Evolutionary conservation across 768 basidiomycete genomes (phyloP), one percentile per base, ranked within the genome.

Genomic region (Auriscalpium vulgare): DNA sequence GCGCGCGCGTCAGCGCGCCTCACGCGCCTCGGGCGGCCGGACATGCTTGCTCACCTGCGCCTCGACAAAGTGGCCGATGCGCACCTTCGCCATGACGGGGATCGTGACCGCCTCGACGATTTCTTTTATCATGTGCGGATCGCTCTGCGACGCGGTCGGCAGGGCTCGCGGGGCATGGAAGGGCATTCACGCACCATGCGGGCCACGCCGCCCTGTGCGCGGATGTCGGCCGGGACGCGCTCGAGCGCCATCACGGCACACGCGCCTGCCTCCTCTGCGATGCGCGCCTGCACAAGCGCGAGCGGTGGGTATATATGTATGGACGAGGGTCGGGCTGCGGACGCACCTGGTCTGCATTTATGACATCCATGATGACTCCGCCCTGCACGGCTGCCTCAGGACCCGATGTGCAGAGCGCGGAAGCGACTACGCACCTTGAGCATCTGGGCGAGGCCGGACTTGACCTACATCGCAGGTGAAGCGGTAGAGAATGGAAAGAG

Each of bases 221-320:
- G 82, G 66, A 99, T 98, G 67, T 97, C 93, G 11, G 95, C 94
- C 10, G 95, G 95, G 3, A 99, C 91, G 56, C 94, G 79, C 71
- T 97, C 92, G 36, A 95, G 80, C 4, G 92, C 92, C 95, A 99
- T 98, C 59, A 99, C 95, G 57, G 95, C 95, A 68, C 91, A 93
- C 8, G 95, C 95, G 47, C 95, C 95, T 9, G 95, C 95, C 67
- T 94, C 92, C 68, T 98, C 95, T 47, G 95, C 95, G 63, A 97
- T 94, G 59, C 89, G 88, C 57, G 95, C 95, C 87, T 95, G 59
- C 7, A 17, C 17, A 73, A 74, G 69, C 75, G 75, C 57, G 17
- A 50, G 35, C 51, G 36, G 36, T 50, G 43, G 10, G 47, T 23
- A 16, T 21, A 38, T 43, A 47, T 17, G 55, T 21, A 5, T 29